A percentile compares a stretch with the other conserved stretches of the same genome.
phyloP scores from a whole-genome alignment of 225 moss, liverwort and hornwort species.

The Sphagnum contortum region DNA sequence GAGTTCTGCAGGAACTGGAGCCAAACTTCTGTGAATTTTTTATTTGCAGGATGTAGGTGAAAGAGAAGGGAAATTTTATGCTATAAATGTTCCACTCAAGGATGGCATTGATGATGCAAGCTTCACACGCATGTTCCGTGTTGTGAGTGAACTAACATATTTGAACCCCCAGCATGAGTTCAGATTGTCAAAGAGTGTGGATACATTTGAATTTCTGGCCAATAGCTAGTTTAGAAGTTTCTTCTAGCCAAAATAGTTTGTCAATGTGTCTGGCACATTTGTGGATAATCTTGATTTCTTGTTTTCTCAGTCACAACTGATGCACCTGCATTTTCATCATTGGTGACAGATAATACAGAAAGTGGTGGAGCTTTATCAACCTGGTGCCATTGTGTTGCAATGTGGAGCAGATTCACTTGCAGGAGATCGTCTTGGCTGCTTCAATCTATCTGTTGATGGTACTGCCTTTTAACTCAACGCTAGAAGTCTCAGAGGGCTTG shows the following conservation, averaged over 20 bases:
- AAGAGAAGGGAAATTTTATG: conserved; percentile 80
- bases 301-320: not conserved
- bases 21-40: too few relatives aligned
- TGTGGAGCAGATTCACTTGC: conserved; percentile 99
- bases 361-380: conserved; percentile 95
- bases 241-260: too few relatives aligned
- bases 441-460: conserved; percentile 97
- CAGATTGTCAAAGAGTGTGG: too few relatives aligned
- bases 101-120: conserved; percentile 94
- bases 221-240: too few relatives aligned
- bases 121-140: conserved; percentile 80
- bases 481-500: not conserved
- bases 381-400: conserved; percentile 94
- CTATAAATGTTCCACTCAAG: conserved; percentile 93
- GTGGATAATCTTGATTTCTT: not conserved
- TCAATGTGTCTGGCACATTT: not conserved
- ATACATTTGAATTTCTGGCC: too few relatives aligned
- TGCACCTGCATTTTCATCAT: not conserved
- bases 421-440: conserved; percentile 97
- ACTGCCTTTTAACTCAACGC: not conserved
- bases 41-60: conserved; percentile 73
- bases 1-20: too few relatives aligned
- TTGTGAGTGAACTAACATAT: conserved; percentile 26
- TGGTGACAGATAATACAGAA: conserved; percentile 72
- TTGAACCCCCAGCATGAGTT: too few relatives aligned